Base-by-base conservation (phyloP, 1,284 basidiomycete genomes). In the Sporisorium exsertum region DNA sequence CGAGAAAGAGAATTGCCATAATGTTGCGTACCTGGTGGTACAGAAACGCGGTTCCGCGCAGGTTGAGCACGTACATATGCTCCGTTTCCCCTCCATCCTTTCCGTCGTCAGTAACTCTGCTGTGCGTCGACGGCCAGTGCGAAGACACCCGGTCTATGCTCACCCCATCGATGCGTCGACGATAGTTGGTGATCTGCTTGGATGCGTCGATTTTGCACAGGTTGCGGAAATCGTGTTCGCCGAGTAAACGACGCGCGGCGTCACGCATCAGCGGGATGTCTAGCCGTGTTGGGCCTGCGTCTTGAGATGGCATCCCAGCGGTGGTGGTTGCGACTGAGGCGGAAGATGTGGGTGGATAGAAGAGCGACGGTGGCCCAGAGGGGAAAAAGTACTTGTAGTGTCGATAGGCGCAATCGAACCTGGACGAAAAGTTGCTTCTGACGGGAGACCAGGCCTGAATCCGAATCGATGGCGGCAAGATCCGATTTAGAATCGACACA, bases 1-100 rank as follows among this genome's bases (percentile, higher is more conserved):
- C 90, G 58, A 97, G 90, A 86, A 99, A 93, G 16, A 99, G 88
- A 52, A 97, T 86, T 2, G 94, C 93, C 90, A 98, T 93, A 86
- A 98, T 97, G 85, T 97, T 94, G 46, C 96, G 90, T 13, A 99
- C 97, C 88, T 98, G 96, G 86, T 99, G 94, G 87, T 97, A 99
- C 46, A 99, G 87, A 85, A 97, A 97, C 0, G 95, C 95, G 0
- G 89, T 92, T 1, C 95, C 95, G 45, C 92, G 87, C 40, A 98
- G 90, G 85, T 98, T 93, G 78, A 98, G 89, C 27, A 95, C 93
- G 79, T 91, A 91, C 79, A 81, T 82, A 16, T 60, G 57, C 54
- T 84, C 83, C 20, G 58, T 55, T 24, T 61, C 86, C 81, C 49
- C 80, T 42, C 49, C 60, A 6, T 13, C 45, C 32, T 55, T 45